phyloP scores from a whole-genome alignment of 2,329 filamentous ascomycete genomes.

The Botrytis fabae region DNA sequence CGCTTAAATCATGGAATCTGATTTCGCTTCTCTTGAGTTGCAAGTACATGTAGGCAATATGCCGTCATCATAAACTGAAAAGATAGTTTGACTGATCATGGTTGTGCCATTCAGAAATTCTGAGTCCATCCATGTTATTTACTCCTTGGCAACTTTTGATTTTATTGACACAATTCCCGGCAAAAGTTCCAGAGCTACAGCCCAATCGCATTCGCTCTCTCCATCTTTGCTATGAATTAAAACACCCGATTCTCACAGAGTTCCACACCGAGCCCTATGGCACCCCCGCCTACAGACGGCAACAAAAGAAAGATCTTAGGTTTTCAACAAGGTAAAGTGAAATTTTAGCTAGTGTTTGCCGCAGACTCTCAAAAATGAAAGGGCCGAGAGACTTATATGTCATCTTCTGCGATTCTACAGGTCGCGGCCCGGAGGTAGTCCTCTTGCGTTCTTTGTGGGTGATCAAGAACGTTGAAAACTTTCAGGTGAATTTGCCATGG shows the following conservation, averaged over 20 bases:
- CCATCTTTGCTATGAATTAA: neutral
- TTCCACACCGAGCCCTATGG: neutral
- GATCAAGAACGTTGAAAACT: neutral
- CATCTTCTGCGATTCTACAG: neutral
- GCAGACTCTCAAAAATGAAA: neutral
- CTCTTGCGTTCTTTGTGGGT: neutral
- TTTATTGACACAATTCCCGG: neutral
- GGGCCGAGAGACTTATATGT: neutral
- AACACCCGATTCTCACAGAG: neutral
- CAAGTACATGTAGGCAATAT: neutral
- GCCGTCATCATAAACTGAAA: neutral
- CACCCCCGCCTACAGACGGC: neutral
- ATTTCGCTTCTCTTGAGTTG: neutral
- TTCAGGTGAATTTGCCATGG: neutral
- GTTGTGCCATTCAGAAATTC: neutral
- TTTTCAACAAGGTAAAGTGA: neutral
- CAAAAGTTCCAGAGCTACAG: neutral
- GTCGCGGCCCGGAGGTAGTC: neutral
- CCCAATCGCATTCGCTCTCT: neutral
- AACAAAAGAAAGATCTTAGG: neutral
- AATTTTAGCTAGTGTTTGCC: neutral
- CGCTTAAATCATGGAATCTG: neutral
- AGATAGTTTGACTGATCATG: neutral
- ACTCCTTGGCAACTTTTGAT: neutral
- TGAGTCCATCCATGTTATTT: neutral